Conservation (phyloP, 2,329 filamentous ascomycete species). For the Microdochium trichocladiopsis region DNA sequence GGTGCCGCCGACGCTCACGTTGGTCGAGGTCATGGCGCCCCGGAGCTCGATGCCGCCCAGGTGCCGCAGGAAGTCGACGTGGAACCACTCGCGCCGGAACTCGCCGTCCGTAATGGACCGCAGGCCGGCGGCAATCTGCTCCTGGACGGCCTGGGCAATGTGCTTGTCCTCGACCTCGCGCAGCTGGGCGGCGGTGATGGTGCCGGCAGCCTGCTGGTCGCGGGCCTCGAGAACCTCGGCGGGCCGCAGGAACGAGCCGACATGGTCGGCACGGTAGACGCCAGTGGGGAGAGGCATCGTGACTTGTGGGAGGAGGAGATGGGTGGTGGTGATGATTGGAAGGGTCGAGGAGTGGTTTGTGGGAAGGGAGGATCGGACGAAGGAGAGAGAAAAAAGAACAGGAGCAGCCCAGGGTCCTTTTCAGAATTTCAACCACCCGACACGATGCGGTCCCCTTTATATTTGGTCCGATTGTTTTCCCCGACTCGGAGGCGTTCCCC, state of each 20-base stretch:
- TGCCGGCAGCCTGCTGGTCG: conserved; percentile 34
- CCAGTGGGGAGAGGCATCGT: conserved; percentile 31
- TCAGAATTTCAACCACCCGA: too few species aligned
- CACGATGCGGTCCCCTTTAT: too few species aligned
- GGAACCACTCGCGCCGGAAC: conserved; percentile 50
- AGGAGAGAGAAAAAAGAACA: too few species aligned
- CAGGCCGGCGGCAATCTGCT: conserved; percentile 40
- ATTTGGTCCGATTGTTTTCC: too few species aligned
- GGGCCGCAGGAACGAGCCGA: conserved; percentile 47
- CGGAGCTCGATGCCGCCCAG: conserved; percentile 44
- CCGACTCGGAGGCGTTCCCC: too few species aligned
- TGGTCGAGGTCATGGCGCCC: conserved; percentile 33
- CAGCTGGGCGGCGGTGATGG: conserved; percentile 33
- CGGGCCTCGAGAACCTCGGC: conserved; percentile 40
- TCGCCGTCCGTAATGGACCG: conserved; percentile 48
- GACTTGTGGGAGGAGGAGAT: neutral
- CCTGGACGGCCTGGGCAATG: conserved; percentile 37
- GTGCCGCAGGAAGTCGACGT: conserved; percentile 50
- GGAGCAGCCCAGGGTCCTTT: too few species aligned
- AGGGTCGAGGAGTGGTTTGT: neutral
- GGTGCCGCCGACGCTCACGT: conserved; percentile 38
- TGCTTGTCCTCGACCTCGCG: conserved; percentile 43
- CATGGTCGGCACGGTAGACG: conserved; percentile 46
- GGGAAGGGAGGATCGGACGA: neutral
- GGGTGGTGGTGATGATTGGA: neutral